Percentiles rank a stretch among this genome's conserved stretches.
Conservation (phyloP, 306 rosid species). For the Lupinus albus region DNA sequence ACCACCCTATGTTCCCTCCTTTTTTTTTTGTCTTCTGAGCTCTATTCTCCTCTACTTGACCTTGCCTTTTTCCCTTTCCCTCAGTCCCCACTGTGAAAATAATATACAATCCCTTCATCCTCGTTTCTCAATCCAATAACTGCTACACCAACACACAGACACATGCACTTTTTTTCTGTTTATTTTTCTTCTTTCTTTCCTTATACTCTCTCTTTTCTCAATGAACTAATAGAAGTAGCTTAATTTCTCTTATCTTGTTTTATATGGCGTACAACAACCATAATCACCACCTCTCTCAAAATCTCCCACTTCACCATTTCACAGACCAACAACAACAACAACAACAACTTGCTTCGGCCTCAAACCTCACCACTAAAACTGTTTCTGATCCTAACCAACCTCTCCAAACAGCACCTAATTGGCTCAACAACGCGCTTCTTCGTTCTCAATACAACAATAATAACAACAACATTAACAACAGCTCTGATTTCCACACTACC, state of each 20-base stretch:
- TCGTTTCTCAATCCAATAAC: constrained; percentile 9
- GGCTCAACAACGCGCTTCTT: constrained; percentile 97
- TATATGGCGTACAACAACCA: constrained; percentile 86
- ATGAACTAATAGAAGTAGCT: constrained; percentile 24
- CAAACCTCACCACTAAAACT: constrained; percentile 56
- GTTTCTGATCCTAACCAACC: constrained; percentile 53
- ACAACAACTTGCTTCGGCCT: constrained; percentile 38
- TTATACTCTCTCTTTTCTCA: neutral
- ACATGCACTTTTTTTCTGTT: neutral
- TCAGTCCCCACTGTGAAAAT: constrained; percentile 3
- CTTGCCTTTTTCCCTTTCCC: neutral
- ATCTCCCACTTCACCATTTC: constrained; percentile 78
- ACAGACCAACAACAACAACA: constrained; percentile 56
- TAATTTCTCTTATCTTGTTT: neutral
- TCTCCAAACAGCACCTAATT: constrained; percentile 76
- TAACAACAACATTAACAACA: constrained; percentile 26
- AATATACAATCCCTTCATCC: constrained; percentile 33
- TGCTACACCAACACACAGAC: constrained; percentile 28
- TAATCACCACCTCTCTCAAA: constrained; percentile 69
- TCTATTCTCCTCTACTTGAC: too few relatives aligned
- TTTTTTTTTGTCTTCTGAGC: too few relatives aligned
- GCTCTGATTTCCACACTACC: constrained; percentile 65
- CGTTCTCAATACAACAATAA: constrained; percentile 58
- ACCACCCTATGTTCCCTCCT: constrained; percentile 14
- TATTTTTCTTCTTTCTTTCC: constrained; percentile 1